Conservation (phyloP, 2,329 filamentous ascomycete genomes). For the Arthroderma sp. region DNA sequence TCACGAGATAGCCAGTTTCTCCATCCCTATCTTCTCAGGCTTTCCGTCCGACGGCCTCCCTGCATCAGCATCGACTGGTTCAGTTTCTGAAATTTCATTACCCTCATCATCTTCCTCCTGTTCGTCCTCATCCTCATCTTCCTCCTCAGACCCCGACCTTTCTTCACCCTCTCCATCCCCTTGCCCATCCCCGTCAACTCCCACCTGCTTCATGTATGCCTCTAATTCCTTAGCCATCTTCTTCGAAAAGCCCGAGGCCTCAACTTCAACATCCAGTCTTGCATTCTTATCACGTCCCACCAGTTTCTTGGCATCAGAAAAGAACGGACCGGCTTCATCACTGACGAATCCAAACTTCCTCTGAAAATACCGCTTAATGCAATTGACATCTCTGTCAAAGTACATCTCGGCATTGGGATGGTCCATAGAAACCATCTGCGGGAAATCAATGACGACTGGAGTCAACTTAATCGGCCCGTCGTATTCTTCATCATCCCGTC, state of each 20-base stretch:
- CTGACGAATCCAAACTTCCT: slow-evolving; percentile 77
- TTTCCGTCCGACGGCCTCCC: neutral
- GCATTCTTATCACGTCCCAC: slow-evolving; percentile 48
- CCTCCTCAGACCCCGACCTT: slow-evolving; percentile 22
- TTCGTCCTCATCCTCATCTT: slow-evolving; percentile 28
- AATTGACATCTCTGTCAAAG: slow-evolving; percentile 90
- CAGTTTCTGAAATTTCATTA: slow-evolving; percentile 1
- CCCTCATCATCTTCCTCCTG: slow-evolving; percentile 14
- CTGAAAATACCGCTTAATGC: slow-evolving; percentile 88
- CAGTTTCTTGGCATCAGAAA: slow-evolving; percentile 66
- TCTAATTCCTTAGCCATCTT: slow-evolving; percentile 95
- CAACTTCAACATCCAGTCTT: slow-evolving; percentile 73
- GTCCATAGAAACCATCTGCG: slow-evolving; percentile 93
- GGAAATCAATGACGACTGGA: slow-evolving; percentile 91
- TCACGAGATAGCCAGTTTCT: slow-evolving; percentile 2
- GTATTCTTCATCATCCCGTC: slow-evolving; percentile 12
- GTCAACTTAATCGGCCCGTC: slow-evolving; percentile 41
- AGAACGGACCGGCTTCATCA: slow-evolving; percentile 72
- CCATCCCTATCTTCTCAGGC: slow-evolving; percentile 1
- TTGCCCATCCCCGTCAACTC: slow-evolving; percentile 39
- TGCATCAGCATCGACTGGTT: too few relatives aligned
- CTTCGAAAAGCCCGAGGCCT: slow-evolving; percentile 88
- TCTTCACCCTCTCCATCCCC: slow-evolving; percentile 24
- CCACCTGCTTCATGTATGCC: slow-evolving; percentile 66
- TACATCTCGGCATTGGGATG: slow-evolving; percentile 92